Evolutionary conservation across 495 filamentous ascomycete species (phyloP).

Genomic region (Penicillium turbatum): DNA sequence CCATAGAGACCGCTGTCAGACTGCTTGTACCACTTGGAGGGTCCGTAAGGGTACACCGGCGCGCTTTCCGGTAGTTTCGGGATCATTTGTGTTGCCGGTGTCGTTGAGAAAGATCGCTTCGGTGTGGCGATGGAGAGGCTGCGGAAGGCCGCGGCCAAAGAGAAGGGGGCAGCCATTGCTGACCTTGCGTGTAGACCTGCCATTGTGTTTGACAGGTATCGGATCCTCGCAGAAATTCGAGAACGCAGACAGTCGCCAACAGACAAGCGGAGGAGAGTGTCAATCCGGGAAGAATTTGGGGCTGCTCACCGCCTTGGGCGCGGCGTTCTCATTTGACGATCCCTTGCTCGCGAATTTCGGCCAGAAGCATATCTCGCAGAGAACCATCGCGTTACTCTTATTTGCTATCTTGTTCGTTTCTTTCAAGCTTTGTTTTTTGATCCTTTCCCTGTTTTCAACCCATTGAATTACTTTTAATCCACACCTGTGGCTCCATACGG

Average conservation of each 20-base stretch:
- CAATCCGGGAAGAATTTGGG: slow-evolving; percentile 37
- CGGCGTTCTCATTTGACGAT: slow-evolving; percentile 30
- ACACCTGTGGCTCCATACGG: slow-evolving; percentile 22
- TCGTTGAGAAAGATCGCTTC: slow-evolving; percentile 44
- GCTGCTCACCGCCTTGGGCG: slow-evolving; percentile 39
- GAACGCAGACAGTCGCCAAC: slow-evolving; percentile 3
- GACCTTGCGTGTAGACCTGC: slow-evolving; percentile 31
- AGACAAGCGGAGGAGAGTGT: slow-evolving; percentile 2
- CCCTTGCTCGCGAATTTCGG: slow-evolving; percentile 39
- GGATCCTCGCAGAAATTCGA: slow-evolving; percentile 5
- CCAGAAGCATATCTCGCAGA: slow-evolving; percentile 24
- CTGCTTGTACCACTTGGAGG: slow-evolving; percentile 77
- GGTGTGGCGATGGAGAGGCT: slow-evolving; percentile 38
- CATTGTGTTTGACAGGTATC: slow-evolving; percentile 19
- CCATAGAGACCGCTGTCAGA: slow-evolving; percentile 85
- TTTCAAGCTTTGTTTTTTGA: slow-evolving; percentile 7
- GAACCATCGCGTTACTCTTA: slow-evolving; percentile 15
- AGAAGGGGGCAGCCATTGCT: slow-evolving; percentile 35
- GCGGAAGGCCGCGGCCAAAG: slow-evolving; percentile 41
- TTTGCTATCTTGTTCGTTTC: slow-evolving; percentile 11
- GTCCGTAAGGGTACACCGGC: slow-evolving; percentile 82
- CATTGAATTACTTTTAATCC: slow-evolving; percentile 1
- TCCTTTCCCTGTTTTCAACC: neutral
- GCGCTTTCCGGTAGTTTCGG: slow-evolving; percentile 41
- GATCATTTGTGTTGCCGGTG: slow-evolving; percentile 31